Base-by-base conservation (phyloP, 2,329 filamentous ascomycete genomes). In the Colletotrichum costaricense region DNA sequence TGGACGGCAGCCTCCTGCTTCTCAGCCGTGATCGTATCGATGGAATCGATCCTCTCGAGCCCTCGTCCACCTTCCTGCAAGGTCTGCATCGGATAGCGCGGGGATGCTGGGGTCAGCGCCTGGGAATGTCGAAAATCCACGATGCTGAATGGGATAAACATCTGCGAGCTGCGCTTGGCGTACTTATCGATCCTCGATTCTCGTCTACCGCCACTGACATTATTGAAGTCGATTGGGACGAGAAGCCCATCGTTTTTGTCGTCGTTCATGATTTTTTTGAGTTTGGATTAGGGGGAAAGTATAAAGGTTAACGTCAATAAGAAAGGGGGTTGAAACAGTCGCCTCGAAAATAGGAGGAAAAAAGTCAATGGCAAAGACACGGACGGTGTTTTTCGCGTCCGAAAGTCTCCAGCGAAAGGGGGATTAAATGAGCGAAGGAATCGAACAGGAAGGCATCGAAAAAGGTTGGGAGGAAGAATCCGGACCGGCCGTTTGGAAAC, bases 81-180 rank as follows among this genome's bases (percentile, higher is more conserved):
- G 8, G 42, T n/a, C 42, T 49, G 42, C 19, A 49, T 49, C 42
- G 19, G 42, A 11, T 49, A 49, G 19, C 19, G 42, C 16, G 19
- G 19, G 9, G 42, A n/a, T 49, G 42, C 42, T 3, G 42, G 42
- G 19, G 19, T n/a, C 3, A 49, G 16, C 42, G 42, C 42, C 19
- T 49, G 19, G 8, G 42, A 49, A 22, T 49, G 19, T 19, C 42
- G 42, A 63, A 63, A 63, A 26, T 63, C 60, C 38, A 63, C 60
- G 16, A 63, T 28, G 38, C 60, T 63, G 46, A 33, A 63, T 8
- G 60, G 60, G 14, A 63, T 63, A 26, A 63, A 63, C 60, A 63
- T 63, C 46, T 63, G 60, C 24, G 60, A 63, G 42, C 60, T 63
- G 26, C 60, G 60, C 60, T 63, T 63, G 60, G 60, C 60, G 60